A percentile compares a stretch with the other conserved stretches of the same genome.
Conservation (phyloP, 352 stramenopile genomes). For the Pythium aquatile region DNA sequence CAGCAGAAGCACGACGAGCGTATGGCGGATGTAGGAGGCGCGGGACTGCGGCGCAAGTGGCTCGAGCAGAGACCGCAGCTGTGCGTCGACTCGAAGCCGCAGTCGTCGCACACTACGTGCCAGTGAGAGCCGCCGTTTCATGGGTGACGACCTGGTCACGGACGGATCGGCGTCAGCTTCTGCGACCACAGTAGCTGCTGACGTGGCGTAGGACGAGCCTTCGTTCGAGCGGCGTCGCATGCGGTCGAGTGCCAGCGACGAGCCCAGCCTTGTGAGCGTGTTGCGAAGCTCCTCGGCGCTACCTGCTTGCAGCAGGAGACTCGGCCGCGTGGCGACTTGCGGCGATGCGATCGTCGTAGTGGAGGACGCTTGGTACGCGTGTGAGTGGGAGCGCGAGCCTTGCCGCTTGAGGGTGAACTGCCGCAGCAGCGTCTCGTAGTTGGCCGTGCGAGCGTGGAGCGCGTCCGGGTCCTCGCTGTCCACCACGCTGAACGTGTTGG, state of each 20-base stretch:
- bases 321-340: background rate
- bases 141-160: background rate
- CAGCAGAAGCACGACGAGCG: background rate
- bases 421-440: constrained; percentile 22
- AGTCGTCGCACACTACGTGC: background rate
- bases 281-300: constrained; percentile 11
- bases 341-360: background rate
- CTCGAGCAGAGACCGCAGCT: background rate
- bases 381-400: background rate
- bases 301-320: background rate
- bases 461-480: constrained; percentile 11
- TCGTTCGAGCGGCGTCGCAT: constrained; percentile 13
- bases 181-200: background rate
- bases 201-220: background rate
- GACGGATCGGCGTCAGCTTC: background rate
- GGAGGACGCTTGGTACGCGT: background rate
- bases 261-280: constrained; percentile 9
- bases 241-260: constrained; percentile 10
- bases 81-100: background rate
- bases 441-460: constrained; percentile 16
- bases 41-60: background rate
- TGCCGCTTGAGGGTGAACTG: constrained; percentile 6
- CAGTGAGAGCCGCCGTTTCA: background rate
- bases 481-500: constrained; percentile 16
- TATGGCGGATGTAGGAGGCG: background rate